Evolutionary conservation across 2,329 filamentous ascomycete genomes (phyloP), one percentile per base, ranked within the genome.

Genomic region (Endoconidiophora polonica): DNA sequence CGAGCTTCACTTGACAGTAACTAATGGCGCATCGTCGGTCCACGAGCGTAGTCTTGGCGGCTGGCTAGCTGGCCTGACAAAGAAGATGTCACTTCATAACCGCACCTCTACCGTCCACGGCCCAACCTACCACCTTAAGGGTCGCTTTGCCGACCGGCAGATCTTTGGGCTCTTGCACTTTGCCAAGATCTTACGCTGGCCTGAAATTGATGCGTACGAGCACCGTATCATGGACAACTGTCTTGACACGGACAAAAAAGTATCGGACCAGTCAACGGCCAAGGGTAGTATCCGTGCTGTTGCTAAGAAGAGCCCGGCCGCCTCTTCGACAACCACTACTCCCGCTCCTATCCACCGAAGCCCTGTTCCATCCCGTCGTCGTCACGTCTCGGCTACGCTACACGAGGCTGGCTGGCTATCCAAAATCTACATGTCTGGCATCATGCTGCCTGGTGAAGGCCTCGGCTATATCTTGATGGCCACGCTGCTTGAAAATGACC

Each of bases 401-500:
- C 72, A 78, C 54, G 64, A 71, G 2, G 70, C 73, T 0, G 79
- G 79, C 1, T 83, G 79, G 79, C 67, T 83, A 16, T 81, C 78
- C 4, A 78, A 78, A 59, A 80, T 76, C 22, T 83, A 81, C 56
- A 65, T 82, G 5, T 81, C 77, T 33, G 78, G 79, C 0, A 60
- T 83, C 42, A 70, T 82, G 58, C 64, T 83, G 6, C 79, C 79
- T 0, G 79, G 79, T 2, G 79, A 83, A 55, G 69, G 70, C 1
- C 58, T 82, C 24, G 69, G 72, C 46, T 78, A 81, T 58, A 72
- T 80, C 52, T 65, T 83, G 43, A 83, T 83, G 69, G 73, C 77
- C 1, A 76, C 78, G 3, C 62, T 83, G 46, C 61, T 83, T 4
- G 79, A 83, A 57, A 79, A 76, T 52, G 78, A 83, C 54, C 65